These are phyloP conservation scores for Brachypodium distachyon DNA, from an alignment of 202 grass and related monocot genomes.

Conservation along the genomic window DNA sequence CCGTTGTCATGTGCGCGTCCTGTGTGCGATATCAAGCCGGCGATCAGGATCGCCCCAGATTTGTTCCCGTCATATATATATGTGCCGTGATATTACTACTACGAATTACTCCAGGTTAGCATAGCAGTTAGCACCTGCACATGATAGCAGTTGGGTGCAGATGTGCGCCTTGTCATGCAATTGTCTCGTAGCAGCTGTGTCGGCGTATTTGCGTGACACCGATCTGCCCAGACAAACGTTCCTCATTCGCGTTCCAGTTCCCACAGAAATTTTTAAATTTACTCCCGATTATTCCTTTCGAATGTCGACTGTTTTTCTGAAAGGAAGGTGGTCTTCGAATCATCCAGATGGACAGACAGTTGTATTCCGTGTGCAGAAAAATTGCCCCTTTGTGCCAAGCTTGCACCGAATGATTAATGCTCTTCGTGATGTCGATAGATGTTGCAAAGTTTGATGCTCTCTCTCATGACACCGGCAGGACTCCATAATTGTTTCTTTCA, in stretches of 20 bases:
- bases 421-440: background rate
- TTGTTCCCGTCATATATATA: background rate
- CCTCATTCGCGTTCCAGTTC: no score
- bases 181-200: background rate
- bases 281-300: background rate
- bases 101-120: no score
- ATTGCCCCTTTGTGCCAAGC: background rate
- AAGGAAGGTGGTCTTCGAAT: background rate
- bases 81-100: no score
- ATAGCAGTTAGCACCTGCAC: background rate
- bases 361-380: background rate
- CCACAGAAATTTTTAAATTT: no score
- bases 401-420: background rate
- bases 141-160: background rate
- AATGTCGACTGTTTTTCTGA: background rate
- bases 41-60: background rate
- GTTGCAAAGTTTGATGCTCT: background rate
- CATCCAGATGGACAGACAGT: background rate
- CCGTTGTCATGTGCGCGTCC: conserved; percentile 3
- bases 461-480: background rate
- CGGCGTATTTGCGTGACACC: background rate
- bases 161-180: background rate
- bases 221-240: background rate
- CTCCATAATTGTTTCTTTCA: background rate
- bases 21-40: background rate